A percentile compares a stretch with the other conserved stretches of the same genome.
Conservation (phyloP, 495 filamentous ascomycete species). For the Mytilinidion resinicola region DNA sequence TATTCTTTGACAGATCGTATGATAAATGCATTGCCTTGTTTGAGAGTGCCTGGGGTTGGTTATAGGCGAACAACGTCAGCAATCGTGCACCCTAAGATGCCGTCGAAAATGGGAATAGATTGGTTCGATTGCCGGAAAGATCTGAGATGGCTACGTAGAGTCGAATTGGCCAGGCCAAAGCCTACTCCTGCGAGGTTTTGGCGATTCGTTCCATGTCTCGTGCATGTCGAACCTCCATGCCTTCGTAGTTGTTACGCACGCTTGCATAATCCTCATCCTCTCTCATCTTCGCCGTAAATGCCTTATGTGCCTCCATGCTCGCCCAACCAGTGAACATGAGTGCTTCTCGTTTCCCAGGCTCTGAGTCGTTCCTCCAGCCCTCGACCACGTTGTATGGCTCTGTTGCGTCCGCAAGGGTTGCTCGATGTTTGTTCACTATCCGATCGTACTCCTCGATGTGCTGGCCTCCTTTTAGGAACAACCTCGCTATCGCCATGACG, state of each 20-base stretch:
- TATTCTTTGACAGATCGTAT: no score
- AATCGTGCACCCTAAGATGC: no score
- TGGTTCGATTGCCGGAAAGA: no score
- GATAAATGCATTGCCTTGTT: no score
- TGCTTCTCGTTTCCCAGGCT: constrained; percentile 13
- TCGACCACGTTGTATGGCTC: constrained; percentile 14
- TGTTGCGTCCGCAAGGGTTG: constrained; percentile 2
- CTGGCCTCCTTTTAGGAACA: constrained; percentile 5
- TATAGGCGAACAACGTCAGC: no score
- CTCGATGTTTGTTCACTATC: neutral
- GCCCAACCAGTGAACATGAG: constrained; percentile 22
- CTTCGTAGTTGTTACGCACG: neutral
- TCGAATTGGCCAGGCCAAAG: no score
- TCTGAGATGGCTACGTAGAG: no score
- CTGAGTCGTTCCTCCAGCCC: constrained; percentile 18
- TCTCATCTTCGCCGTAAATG: constrained; percentile 4
- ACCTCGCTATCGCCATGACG: constrained; percentile 16
- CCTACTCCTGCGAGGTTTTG: no score
- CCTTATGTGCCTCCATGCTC: constrained; percentile 13
- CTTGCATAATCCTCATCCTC: constrained; percentile 8
- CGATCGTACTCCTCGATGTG: constrained; percentile 9
- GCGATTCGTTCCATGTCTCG: constrained; percentile 11
- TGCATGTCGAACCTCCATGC: constrained; percentile 6
- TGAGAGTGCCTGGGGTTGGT: no score
- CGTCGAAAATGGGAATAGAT: no score